Conservation (phyloP, 139 green algal genomes). For the Nannochloris sp. region DNA sequence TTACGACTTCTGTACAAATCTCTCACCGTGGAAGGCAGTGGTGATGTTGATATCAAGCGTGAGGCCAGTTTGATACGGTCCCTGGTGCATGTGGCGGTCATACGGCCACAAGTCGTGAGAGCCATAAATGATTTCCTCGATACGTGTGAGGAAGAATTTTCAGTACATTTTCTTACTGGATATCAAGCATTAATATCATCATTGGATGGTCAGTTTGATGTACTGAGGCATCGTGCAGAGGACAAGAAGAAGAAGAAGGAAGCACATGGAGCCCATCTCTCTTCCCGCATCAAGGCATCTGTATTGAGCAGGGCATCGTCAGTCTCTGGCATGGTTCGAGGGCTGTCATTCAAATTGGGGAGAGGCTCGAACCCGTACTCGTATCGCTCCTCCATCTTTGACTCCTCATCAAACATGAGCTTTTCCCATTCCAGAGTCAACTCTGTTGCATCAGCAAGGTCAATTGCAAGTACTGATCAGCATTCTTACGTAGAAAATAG, state of each 20-base stretch:
- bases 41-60: neutral
- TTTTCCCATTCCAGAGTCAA: neutral
- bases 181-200: constrained; percentile 13
- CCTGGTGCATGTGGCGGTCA: constrained; percentile 14
- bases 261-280: constrained; percentile 4
- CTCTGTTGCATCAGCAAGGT: neutral
- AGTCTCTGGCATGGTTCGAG: constrained; percentile 9
- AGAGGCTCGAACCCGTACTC: neutral
- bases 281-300: neutral
- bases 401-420: neutral
- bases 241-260: neutral
- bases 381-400: neutral
- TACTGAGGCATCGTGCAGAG: constrained; percentile 2
- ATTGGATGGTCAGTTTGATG: constrained; percentile 7
- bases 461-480: neutral
- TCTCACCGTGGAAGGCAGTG: neutral
- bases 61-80: constrained; percentile 12
- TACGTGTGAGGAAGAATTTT: constrained; percentile 3
- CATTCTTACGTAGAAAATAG: neutral
- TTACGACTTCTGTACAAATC: constrained; percentile 3
- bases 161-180: neutral
- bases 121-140: constrained; percentile 17
- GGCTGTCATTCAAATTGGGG: constrained; percentile 2
- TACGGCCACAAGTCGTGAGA: constrained; percentile 12
- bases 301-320: neutral